These are phyloP conservation scores for Fonsecaea monophora DNA, from an alignment of 2,329 filamentous ascomycete species.

Conservation along the genomic window DNA sequence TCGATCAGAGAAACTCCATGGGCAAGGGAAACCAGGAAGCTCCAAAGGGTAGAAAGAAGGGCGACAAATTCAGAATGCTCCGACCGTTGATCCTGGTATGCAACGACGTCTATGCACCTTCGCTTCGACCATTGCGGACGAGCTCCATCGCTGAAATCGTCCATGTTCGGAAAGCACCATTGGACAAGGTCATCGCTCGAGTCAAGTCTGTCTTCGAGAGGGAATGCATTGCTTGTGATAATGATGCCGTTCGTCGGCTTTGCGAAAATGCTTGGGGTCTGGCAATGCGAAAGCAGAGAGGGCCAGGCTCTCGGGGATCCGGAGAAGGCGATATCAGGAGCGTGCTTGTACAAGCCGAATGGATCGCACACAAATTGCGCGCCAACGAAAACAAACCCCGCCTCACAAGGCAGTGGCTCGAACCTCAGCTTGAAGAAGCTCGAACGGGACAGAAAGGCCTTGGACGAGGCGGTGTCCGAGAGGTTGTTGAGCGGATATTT, in stretches of 20 bases:
- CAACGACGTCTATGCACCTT: slow-evolving; percentile 95
- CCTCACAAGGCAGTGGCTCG: slow-evolving; percentile 66
- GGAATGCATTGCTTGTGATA: slow-evolving; percentile 86
- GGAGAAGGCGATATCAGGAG: slow-evolving; percentile 66
- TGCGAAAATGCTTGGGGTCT: slow-evolving; percentile 72
- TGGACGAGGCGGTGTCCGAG: slow-evolving; percentile 68
- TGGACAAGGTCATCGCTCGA: slow-evolving; percentile 83
- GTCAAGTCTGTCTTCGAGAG: slow-evolving; percentile 85
- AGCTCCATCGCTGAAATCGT: slow-evolving; percentile 86
- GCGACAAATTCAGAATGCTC: slow-evolving; percentile 84
- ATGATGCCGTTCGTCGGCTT: slow-evolving; percentile 79
- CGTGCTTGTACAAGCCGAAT: slow-evolving; percentile 69
- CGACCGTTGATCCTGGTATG: slow-evolving; percentile 92
- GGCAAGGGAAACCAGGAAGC: slow-evolving; percentile 28
- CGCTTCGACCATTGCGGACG: slow-evolving; percentile 83
- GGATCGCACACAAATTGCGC: slow-evolving; percentile 67
- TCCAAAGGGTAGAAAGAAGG: slow-evolving; percentile 64
- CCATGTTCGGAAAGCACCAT: slow-evolving; percentile 84
- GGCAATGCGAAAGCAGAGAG: slow-evolving; percentile 61
- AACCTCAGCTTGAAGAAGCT: slow-evolving; percentile 62
- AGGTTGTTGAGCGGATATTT: slow-evolving; percentile 71
- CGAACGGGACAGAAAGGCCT: slow-evolving; percentile 62
- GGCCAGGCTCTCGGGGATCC: slow-evolving; percentile 52
- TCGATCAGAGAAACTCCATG: slow-evolving; percentile 80
- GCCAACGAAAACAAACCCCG: slow-evolving; percentile 46